Percentiles rank a stretch among this genome's conserved stretches.
Conservation (phyloP, 805 yeast genomes). For the Candida patagonica region DNA sequence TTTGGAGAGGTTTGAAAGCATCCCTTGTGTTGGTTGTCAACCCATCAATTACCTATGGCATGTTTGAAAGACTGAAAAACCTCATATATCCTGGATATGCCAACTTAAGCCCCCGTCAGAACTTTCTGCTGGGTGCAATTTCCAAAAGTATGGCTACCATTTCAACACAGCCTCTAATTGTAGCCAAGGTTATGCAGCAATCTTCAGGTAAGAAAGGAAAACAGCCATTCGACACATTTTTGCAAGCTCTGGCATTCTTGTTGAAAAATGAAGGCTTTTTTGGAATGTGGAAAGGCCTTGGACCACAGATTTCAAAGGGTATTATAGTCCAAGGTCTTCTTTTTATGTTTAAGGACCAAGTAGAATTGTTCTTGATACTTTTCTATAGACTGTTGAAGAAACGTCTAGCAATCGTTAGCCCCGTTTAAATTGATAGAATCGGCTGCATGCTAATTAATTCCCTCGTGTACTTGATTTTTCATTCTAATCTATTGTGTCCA, state of each 20-base stretch:
- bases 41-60: constrained; percentile 81
- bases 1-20: constrained; percentile 81
- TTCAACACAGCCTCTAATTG: constrained; percentile 75
- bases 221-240: constrained; percentile 44
- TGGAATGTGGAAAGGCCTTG: constrained; percentile 70
- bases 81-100: constrained; percentile 34
- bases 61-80: constrained; percentile 58
- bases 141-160: constrained; percentile 75
- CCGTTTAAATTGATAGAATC: background rate
- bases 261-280: constrained; percentile 52
- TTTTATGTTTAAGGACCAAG: constrained; percentile 72
- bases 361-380: constrained; percentile 25
- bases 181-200: constrained; percentile 76
- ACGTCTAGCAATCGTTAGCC: background rate
- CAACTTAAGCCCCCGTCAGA: constrained; percentile 49
- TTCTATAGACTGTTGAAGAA: constrained; percentile 17
- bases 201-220: constrained; percentile 25
- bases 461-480: background rate
- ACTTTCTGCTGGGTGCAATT: constrained; percentile 65
- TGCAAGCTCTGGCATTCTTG: constrained; percentile 52
- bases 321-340: constrained; percentile 76
- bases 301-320: constrained; percentile 75
- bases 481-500: constrained; percentile 23
- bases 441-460: background rate
- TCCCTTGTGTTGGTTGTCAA: constrained; percentile 67